Base-by-base conservation (phyloP, 805 yeast species). In the Ogataea saltuana region DNA sequence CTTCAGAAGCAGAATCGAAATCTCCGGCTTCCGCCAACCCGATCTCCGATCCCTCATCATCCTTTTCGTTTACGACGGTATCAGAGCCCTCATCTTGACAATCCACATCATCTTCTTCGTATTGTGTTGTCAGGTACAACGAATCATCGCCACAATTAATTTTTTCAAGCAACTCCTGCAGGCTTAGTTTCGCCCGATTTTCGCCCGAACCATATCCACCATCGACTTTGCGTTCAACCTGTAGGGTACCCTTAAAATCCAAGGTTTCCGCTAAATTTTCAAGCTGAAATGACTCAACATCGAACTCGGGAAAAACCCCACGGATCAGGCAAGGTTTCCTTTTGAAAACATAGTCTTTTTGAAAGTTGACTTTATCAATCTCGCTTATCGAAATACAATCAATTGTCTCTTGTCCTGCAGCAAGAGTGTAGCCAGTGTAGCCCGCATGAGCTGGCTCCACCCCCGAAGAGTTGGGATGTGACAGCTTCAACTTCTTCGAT, bases 191-290 rank as follows among this genome's bases (percentile, higher is more conserved):
- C 12, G 71, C 59, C 49, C 89, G 65, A 42, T 68, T 66, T 16
- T 69, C 68, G 1, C 88, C 88, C 34, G 81, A 74, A 1, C 91
- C 91, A 63, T 77, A 85, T 2, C 90, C 90, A 36, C 81, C 81
- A 32, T 69, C 61, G 11, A 61, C 59, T 53, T 78, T 77, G 49
- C 71, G 71, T 55, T 85, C 91, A 13, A 84, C 80, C 50, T 81
- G 78, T 27, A 84, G 55, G 9, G 25, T 19, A 4, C 34, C 52
- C 13, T 49, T 52, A 31, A 17, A 49, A 2, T 44, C 31, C 21
- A 81, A 61, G 3, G 69, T 65, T 2, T 62, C 57, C 4, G 48
- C 67, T 6, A 81, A 58, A 1, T 58, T 54, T 2, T 61, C 63
- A 5, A 71, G 55, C 8, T 56, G 53, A 46, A 79, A 69, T 4